Evolutionary conservation across 768 basidiomycete species (phyloP).

Genomic region (Rhodocollybia butyracea): DNA sequence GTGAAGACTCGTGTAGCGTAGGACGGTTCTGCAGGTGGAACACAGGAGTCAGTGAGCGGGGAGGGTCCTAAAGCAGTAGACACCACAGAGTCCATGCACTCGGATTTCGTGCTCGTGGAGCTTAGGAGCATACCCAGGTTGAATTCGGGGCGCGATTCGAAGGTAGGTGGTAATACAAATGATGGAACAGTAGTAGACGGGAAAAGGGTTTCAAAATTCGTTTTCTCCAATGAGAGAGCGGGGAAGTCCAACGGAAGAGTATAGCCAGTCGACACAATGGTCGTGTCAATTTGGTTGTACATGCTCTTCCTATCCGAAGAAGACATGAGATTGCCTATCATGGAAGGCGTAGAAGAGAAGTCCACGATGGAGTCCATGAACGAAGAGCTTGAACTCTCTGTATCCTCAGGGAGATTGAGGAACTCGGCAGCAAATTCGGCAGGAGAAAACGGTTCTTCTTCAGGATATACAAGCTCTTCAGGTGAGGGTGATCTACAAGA

Average conservation of each 20-base stretch:
- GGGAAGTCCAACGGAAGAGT: neutral
- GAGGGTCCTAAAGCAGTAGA: neutral
- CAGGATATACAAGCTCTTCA: neutral
- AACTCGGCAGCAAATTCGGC: constrained; percentile 2
- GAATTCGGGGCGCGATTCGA: too few species aligned
- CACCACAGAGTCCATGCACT: too few species aligned
- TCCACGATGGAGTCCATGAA: neutral
- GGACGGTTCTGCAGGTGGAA: neutral
- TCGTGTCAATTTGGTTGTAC: constrained; percentile 1
- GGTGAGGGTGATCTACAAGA: neutral
- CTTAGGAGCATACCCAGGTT: too few species aligned
- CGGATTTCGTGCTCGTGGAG: too few species aligned
- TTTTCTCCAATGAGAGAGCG: neutral
- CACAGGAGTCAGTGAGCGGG: neutral
- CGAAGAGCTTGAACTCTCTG: neutral
- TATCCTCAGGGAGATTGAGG: neutral
- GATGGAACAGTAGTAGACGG: neutral
- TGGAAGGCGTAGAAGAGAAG: neutral
- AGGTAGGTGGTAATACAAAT: neutral
- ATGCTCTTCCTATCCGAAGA: neutral
- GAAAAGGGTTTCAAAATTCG: neutral
- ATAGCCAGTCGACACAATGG: neutral
- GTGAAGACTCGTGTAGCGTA: neutral
- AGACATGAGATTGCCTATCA: neutral
- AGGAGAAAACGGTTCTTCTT: neutral